Evolutionary conservation across 805 yeast species (phyloP).

Genomic region (Naumovozyma baii): DNA sequence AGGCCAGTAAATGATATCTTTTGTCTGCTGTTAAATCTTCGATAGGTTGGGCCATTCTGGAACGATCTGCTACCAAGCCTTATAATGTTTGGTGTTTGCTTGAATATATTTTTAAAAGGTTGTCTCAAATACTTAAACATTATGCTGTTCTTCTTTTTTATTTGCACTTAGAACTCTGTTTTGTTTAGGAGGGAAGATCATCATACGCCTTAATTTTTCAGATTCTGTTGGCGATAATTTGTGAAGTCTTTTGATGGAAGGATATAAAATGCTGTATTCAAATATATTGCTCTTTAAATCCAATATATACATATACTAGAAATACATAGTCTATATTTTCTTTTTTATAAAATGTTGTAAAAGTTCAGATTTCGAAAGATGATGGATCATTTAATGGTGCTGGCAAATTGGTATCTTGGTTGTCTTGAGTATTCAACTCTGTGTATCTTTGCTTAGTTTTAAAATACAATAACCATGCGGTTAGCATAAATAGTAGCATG

Average conservation of each 20-base stretch:
- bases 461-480: constrained; percentile 60
- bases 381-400: constrained; percentile 3
- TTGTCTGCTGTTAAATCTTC: constrained; percentile 15
- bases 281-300: too few relatives aligned
- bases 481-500: constrained; percentile 40
- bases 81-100: not conserved
- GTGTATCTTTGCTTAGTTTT: constrained; percentile 35
- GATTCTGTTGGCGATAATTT: too few relatives aligned
- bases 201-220: too few relatives aligned
- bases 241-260: too few relatives aligned
- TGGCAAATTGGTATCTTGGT: constrained; percentile 1
- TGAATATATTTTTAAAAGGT: too few relatives aligned
- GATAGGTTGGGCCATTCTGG: constrained; percentile 4
- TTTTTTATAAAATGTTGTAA: not conserved
- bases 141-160: too few relatives aligned
- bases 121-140: too few relatives aligned
- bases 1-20: constrained; percentile 7
- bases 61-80: not conserved
- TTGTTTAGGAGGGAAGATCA: too few relatives aligned
- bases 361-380: constrained; percentile 7
- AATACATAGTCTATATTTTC: not conserved
- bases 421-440: constrained; percentile 20
- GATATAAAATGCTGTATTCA: too few relatives aligned
- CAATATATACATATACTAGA: not conserved
- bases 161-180: too few relatives aligned